Base-by-base conservation (phyloP, 2,329 filamentous ascomycete genomes). In the Biscogniauxia mediterranea region DNA sequence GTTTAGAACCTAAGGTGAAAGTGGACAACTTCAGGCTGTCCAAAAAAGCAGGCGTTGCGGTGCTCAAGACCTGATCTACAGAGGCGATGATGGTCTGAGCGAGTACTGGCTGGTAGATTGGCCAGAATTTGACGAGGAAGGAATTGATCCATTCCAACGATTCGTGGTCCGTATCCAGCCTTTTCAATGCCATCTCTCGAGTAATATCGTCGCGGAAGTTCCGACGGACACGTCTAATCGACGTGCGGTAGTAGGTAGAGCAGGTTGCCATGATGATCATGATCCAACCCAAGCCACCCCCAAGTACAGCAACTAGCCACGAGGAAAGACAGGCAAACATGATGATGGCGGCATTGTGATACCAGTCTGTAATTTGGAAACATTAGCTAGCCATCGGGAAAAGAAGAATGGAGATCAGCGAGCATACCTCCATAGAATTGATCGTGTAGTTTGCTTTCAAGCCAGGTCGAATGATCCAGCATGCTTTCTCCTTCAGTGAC, bases 81-180 rank as follows among this genome's bases (percentile, higher is more conserved):
- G 93, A 93, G 75, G 89, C 92, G 77, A 98, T 91, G 70, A 99
- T 90, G 21, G 92, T 96, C 68, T 95, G 88, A 63, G 93, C 94
- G 13, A 99, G 85, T 9, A 98, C 92, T 1, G 95, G 95, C 59
- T 95, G 92, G 75, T 97, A 98, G 71, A 99, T 99, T 64, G 95
- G 95, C 95, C 95, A 99, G 80, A 99, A 99, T 76, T 99, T 99
- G 78, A 96, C 88, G 70, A 99, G 76, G 79, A 99, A 99, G 69
- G 92, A 96, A 82, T 99, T 99, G 76, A 99, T 98, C 95, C 95
- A 99, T 76, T 99, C 95, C 55, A 99, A 81, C 60, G 91, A 95
- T 78, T 99, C 95, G 25, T 87, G 88, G 69, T 99, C 95, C 8
- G 88, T 95, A 69, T 98, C 95, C 58, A 99, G 81, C 70, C 85